Evolutionary conservation across 164 flowering plant genomes (phyloP), one percentile per base, ranked within the genome.

Genomic region (Santalum album): DNA sequence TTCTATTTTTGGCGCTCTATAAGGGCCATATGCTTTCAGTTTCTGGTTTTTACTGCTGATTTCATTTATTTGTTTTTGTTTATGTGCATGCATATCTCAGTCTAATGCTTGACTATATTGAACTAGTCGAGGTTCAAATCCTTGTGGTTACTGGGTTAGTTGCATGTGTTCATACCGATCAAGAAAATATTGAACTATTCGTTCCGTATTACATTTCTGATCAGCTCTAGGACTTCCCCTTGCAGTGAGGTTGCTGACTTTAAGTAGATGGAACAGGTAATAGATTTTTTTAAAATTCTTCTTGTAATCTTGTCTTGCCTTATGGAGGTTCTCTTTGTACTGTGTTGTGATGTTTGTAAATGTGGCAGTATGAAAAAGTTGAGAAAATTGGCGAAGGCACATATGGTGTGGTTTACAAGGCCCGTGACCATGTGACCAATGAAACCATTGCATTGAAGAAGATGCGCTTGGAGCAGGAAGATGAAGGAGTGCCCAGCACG

Each of bases 291-390:
- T 18, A 46, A 19, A 12, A 6, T 46, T 46, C 7, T 23, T 19
- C 3, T 2, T 18, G 18, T 3, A 12, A 6, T 46, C 18, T 38
- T 38, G 16, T 38, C 49, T 6, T 46, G 49, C 16, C 14, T 12
- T 46, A 15, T 46, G 49, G 10, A 12, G 10, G 5, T 18, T 46
- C 14, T 19, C 25, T 18, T 3, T 3, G 11, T 2, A 23, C 22
- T 19, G 22, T 15, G 22, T 19, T 19, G 22, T 12, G 10, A 10
- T 6, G 14, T 46, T 12, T 46, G 22, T 19, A 10, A 46, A 23
- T 23, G 49, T 46, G 49, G 25, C 49, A 46, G 49, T 46, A 46
- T 18, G 25, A 46, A 46, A 46, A 46, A 46, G 49, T 46, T 46
- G 49, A 46, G 14, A 46, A 23, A 15, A 46, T 46, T 46, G 49